Base-by-base conservation (phyloP, 192 early-diverging fungal species). In the Linnemannia schmuckeri region DNA sequence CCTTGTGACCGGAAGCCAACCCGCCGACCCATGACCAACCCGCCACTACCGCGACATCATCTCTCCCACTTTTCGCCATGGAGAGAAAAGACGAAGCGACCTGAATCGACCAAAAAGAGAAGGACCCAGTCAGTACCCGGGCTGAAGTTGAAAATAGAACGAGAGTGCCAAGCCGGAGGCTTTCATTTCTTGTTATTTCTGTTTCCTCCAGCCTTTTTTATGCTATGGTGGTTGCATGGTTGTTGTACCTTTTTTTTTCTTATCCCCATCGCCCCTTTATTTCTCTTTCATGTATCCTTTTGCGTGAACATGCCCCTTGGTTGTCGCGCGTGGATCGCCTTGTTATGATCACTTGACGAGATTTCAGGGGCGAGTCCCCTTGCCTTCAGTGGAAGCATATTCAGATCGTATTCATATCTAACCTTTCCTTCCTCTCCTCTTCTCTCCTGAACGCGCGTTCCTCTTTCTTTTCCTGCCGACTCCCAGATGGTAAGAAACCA, bases 401-500 rank as follows among this genome's bases (percentile, higher is more conserved):
- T 7, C 40, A 35, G 27, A 49, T 30, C 4, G 42, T 30, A 30
- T 73, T 73, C 41, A 46, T 46, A n/a, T 17, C 72, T 73, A 46
- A 73, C 72, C 72, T 30, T 46, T 30, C n/a, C 42, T 42, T 47
- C 37, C 27, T 46, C 27, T 18, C 24, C 24, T 72, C 41, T 73
- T 42, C 44, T 49, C 72, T 73, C 49, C 13, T 73, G 61, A 66
- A 72, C 70, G 41, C 38, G 46, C 74, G 18, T 74, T 74, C 47
- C 24, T 74, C 30, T 46, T 46, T 49, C 46, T 77, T 37, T 37
- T 13, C 52, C 54, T n/a, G 6, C 17, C 18, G 33, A 52, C 52
- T 49, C 18, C 17, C 37, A 66, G 68, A 78, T 78, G 76, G 76
- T 78, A 78, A 78, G 76, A 40, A 75, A 75, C 3, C 22, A 13